A percentile compares a stretch with the other conserved stretches of the same genome.
Conservation (phyloP, 108 stramenopile genomes). For the Asterionellopsis glacialis region DNA sequence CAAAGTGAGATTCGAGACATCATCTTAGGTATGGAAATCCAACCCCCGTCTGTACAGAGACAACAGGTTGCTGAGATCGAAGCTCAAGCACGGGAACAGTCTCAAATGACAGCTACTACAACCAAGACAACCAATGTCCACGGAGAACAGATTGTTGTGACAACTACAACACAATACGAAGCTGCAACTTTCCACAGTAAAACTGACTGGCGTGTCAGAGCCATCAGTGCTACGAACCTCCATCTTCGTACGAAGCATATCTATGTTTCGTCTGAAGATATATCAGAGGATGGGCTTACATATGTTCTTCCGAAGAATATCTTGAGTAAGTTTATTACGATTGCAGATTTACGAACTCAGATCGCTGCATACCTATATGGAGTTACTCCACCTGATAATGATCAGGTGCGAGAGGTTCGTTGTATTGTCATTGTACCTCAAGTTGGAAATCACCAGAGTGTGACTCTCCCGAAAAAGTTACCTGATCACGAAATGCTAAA, state of each 20-base stretch:
- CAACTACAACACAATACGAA: conserved; percentile 97
- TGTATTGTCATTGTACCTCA: conserved; percentile 98
- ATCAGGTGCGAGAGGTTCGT: conserved; percentile 95
- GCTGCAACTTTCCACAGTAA: conserved; percentile 96
- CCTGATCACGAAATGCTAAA: conserved; percentile 89
- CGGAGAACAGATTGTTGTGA: conserved; percentile 98
- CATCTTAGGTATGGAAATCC: conserved; percentile 99
- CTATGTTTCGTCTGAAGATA: conserved; percentile 96
- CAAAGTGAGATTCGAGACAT: conserved; percentile 99
- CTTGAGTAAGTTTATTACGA: conserved; percentile 93
- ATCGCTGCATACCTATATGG: conserved; percentile 98
- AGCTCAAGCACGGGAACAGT: conserved; percentile 94
- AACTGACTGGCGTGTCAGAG: conserved; percentile 98
- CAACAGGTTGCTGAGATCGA: conserved; percentile 99
- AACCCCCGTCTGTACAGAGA: conserved; percentile 96
- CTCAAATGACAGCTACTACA: conserved; percentile 95
- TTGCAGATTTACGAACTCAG: conserved; percentile 95
- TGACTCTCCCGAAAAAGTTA: conserved; percentile 89
- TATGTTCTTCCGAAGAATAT: conserved; percentile 99
- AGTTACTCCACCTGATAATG: conserved; percentile 93
- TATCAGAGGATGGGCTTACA: conserved; percentile 94
- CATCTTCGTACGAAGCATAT: conserved; percentile 98
- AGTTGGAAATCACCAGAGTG: conserved; percentile 95
- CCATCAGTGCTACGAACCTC: conserved; percentile 98
- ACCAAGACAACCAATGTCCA: conserved; percentile 98